phyloP scores from a whole-genome alignment of 2,329 filamentous ascomycete species.

The Phyllachora maydis region DNA sequence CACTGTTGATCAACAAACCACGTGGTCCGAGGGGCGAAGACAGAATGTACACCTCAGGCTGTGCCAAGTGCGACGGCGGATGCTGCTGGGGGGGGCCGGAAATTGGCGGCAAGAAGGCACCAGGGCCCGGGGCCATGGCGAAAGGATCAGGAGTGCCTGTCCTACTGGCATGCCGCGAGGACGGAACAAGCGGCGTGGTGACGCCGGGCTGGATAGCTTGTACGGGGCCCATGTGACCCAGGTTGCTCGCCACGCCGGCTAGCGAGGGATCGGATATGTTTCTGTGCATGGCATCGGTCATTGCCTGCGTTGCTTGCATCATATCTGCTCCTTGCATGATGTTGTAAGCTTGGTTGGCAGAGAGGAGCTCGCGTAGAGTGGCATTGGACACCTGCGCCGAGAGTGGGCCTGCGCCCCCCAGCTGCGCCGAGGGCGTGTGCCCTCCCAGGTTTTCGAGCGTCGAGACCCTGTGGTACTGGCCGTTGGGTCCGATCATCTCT shows the following conservation, averaged over 20 bases:
- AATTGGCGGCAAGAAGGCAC: too few species aligned
- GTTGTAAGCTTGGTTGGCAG: slow-evolving; percentile 24
- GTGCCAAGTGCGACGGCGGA: too few species aligned
- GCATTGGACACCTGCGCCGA: too few species aligned
- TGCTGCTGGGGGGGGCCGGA: too few species aligned
- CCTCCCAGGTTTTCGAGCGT: too few species aligned
- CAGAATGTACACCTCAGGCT: slow-evolving; percentile 36
- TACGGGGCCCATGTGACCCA: slow-evolving; percentile 10
- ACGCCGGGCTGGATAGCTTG: slow-evolving; percentile 19
- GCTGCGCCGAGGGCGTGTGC: too few species aligned
- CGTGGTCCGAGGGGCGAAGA: slow-evolving; percentile 38
- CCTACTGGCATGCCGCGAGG: slow-evolving; percentile 20
- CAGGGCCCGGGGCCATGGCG: too few species aligned
- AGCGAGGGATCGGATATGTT: slow-evolving; percentile 25
- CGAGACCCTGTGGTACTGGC: slow-evolving; percentile 28
- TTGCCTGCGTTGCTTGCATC: slow-evolving; percentile 17
- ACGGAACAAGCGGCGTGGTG: slow-evolving; percentile 16
- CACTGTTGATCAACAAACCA: slow-evolving; percentile 32
- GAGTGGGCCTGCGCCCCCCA: too few species aligned
- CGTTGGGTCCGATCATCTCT: slow-evolving; percentile 26
- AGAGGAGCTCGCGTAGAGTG: too few species aligned
- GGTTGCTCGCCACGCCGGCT: slow-evolving; percentile 10
- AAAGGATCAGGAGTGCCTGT: slow-evolving; percentile 23
- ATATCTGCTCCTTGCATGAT: slow-evolving; percentile 23
- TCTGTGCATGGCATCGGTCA: slow-evolving; percentile 27